Base-by-base conservation (phyloP, 192 early-diverging fungal species). In the Backusella tarrabulga region DNA sequence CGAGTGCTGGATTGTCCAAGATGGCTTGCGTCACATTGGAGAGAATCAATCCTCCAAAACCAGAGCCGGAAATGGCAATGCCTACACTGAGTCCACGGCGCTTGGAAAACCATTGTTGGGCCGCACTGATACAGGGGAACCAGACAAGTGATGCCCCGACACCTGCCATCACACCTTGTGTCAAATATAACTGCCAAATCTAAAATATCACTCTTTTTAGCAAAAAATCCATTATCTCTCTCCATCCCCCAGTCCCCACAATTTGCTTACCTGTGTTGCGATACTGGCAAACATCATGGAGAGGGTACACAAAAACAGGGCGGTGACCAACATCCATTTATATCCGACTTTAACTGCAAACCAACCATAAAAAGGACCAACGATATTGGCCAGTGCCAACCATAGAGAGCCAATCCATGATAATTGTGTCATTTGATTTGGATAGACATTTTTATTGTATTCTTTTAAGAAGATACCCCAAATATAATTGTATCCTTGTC, bases 51-150 rank as follows among this genome's bases (percentile, higher is more conserved):
- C 76, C 93, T 21, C 95, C 95, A 23, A 94, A 36, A 34, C 94
- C 93, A 15, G 89, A 83, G 0, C 95, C 95, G 14, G 92, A 84
- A 5, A 90, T 86, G 0, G 91, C 88, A 35, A 95, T 73, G 5
- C 94, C 95, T 12, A 91, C 84, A 2, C 93, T 92, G n/a, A 95
- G 63, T 1, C 90, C 90, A 5, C 92, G 86, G 35, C 82, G 73
- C 74, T 84, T 88, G 60, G 73, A 46, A 77, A 94, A 95, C 91
- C 91, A 96, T 73, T 95, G 91, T 38, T 72, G 75, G 26, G 76
- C 60, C 6, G 76, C 60, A 38, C 71, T 68, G 17, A 73, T 71
- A 52, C 79, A 76, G 17, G 74, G 74, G 67, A 80, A 76, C 68
- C 74, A 80, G 12, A 80, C 69, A 12, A 71, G 23, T 14, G 75